Percentiles rank a stretch among this genome's conserved stretches.
These are phyloP conservation scores for Populus nigra DNA, from an alignment of 345 rosid species.

Conservation along the genomic window DNA sequence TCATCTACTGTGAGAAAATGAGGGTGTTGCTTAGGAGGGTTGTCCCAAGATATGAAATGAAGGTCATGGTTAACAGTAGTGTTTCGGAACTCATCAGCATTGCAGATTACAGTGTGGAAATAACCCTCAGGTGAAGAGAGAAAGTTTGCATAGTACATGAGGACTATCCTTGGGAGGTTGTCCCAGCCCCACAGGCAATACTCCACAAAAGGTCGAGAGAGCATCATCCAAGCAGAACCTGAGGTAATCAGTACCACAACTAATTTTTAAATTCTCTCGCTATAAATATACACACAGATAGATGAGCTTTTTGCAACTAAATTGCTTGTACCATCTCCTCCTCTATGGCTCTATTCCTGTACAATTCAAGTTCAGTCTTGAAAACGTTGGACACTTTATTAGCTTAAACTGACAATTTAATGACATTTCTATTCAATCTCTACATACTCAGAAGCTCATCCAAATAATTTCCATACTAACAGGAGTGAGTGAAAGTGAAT, in stretches of 20 bases:
- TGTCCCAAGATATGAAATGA: slow-evolving; percentile 94
- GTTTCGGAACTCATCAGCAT: slow-evolving; percentile 62
- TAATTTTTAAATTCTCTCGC: background rate
- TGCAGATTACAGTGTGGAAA: slow-evolving; percentile 89
- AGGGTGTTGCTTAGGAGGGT: slow-evolving; percentile 90
- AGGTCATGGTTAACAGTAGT: slow-evolving; percentile 84
- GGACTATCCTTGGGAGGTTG: slow-evolving; percentile 72
- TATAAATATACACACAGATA: background rate
- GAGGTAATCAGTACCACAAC: slow-evolving; percentile 12
- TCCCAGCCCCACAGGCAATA: slow-evolving; percentile 88
- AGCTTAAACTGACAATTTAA: background rate
- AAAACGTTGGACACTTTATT: background rate
- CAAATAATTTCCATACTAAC: background rate
- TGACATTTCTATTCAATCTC: background rate
- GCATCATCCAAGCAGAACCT: slow-evolving; percentile 98
- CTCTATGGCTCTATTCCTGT: background rate
- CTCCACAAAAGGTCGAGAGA: slow-evolving; percentile 77
- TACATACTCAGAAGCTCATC: background rate
- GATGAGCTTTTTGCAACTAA: background rate
- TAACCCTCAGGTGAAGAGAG: slow-evolving; percentile 93
- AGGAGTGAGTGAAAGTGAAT: background rate
- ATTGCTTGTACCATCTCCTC: background rate
- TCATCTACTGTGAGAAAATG: slow-evolving; percentile 67
- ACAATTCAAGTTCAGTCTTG: background rate
- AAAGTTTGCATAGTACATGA: slow-evolving; percentile 88